phyloP scores from a whole-genome alignment of 129 eudicot genomes.

The Artemisia tridentata region DNA sequence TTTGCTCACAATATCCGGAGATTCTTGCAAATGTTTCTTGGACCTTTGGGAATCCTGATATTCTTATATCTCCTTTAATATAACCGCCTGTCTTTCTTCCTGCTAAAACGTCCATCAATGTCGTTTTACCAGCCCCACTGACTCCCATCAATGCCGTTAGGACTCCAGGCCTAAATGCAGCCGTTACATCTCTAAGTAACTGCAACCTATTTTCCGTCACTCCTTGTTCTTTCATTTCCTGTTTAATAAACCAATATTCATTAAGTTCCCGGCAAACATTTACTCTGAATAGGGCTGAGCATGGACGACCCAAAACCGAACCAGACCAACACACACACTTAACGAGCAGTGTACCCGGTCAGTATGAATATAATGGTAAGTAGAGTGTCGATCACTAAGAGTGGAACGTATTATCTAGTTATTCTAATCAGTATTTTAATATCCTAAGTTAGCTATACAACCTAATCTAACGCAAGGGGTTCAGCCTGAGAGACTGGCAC shows the following conservation, averaged over 20 bases:
- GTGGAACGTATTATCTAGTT: no score
- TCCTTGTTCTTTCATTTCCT: constrained; percentile 48
- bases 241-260: constrained; percentile 2
- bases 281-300: no score
- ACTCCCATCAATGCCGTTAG: constrained; percentile 64
- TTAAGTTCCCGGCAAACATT: not conserved
- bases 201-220: constrained; percentile 31
- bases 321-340: no score
- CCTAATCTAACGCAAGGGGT: no score
- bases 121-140: constrained; percentile 64
- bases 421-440: no score
- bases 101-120: constrained; percentile 55
- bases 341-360: no score
- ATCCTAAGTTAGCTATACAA: no score
- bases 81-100: constrained; percentile 51
- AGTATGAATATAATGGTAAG: no score
- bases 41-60: constrained; percentile 47
- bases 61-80: constrained; percentile 51
- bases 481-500: no score
- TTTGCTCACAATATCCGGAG: constrained; percentile 57
- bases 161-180: constrained; percentile 60
- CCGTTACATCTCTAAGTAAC: constrained; percentile 44
- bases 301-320: no score
- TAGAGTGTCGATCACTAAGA: no score
- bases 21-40: constrained; percentile 51